Evolutionary conservation across 78 protist genomes (phyloP).

Genomic region (Dictyostelium discoideum): dicty_2.7 NC_007091.3:5045001-5045500

Average conservation of each 20-base stretch:
- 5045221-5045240: neutral
- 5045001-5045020: neutral
- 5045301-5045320: conserved; percentile 90
- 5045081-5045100: conserved; percentile 92
- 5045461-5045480: conserved; percentile 39
- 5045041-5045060: conserved; percentile 69
- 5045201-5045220: conserved; percentile 2
- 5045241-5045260: neutral
- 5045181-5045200: conserved; percentile 61
- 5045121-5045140: conserved; percentile 94
- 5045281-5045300: conserved; percentile 75
- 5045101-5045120: conserved; percentile 94
- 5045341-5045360: conserved; percentile 98
- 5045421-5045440: conserved; percentile 90
- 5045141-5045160: conserved; percentile 85
- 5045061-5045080: conserved; percentile 90
- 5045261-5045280: conserved; percentile 2
- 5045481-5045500: conserved; percentile 90
- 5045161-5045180: conserved; percentile 83
- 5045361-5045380: conserved; percentile 89
- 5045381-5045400: conserved; percentile 87
- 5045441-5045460: conserved; percentile 91
- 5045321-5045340: conserved; percentile 98
- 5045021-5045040: neutral
- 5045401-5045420: conserved; percentile 95